These are phyloP conservation scores for Aspergillus proliferans DNA, from an alignment of 2,329 filamentous ascomycete genomes.

Conservation along the genomic window DNA sequence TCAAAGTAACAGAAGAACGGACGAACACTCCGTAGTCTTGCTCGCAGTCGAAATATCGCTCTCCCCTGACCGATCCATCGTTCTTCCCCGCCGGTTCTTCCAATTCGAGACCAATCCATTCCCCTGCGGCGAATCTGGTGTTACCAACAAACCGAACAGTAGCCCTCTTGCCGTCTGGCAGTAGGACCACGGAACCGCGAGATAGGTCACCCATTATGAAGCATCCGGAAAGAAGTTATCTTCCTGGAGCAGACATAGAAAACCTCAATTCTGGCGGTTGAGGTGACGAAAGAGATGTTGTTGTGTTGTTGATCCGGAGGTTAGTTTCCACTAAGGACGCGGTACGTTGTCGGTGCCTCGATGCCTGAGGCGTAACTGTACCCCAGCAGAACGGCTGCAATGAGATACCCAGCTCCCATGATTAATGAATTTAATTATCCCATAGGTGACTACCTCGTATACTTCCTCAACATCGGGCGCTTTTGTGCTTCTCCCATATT, in stretches of 20 bases:
- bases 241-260: neutral
- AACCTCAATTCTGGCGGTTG: neutral
- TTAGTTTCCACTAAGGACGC: neutral
- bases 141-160: slow-evolving; percentile 74
- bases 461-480: too few species aligned
- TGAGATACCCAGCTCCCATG: too few species aligned
- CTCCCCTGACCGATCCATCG: slow-evolving; percentile 81
- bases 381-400: too few species aligned
- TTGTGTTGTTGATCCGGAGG: slow-evolving; percentile 9
- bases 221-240: slow-evolving; percentile 6
- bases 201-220: slow-evolving; percentile 30
- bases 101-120: slow-evolving; percentile 87
- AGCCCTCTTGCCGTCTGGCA: slow-evolving; percentile 70
- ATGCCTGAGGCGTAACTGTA: neutral
- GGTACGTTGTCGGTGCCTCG: neutral
- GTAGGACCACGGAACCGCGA: slow-evolving; percentile 67
- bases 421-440: too few species aligned
- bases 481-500: too few species aligned
- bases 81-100: slow-evolving; percentile 82
- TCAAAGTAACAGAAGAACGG: slow-evolving; percentile 61
- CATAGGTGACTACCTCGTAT: too few species aligned
- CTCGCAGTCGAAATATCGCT: slow-evolving; percentile 79
- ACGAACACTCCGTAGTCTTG: slow-evolving; percentile 77
- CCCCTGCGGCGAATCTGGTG: slow-evolving; percentile 71
- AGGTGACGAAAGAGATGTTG: slow-evolving; percentile 1